These are phyloP conservation scores for Petunia hybrid DNA, from an alignment of 305 asterid species.

Conservation along the genomic window DNA sequence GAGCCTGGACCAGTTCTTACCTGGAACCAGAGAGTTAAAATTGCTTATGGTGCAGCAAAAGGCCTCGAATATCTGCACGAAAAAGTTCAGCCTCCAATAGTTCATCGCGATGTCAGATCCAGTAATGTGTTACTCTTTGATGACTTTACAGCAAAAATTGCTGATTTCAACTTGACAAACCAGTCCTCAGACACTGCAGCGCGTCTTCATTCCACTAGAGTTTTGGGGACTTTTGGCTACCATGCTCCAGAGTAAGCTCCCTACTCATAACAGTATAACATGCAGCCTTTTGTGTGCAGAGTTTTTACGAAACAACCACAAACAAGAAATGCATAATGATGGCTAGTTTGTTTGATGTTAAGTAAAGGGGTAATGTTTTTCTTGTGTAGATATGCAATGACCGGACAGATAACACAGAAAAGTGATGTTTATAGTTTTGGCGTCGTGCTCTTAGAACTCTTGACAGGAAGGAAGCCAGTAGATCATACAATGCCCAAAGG, in stretches of 20 bases:
- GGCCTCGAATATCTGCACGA: slow-evolving; percentile 79
- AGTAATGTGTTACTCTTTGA: slow-evolving; percentile 85
- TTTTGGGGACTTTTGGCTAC: slow-evolving; percentile 87
- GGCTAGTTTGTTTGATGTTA: neutral
- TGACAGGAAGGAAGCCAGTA: slow-evolving; percentile 89
- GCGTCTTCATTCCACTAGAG: slow-evolving; percentile 82
- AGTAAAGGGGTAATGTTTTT: neutral
- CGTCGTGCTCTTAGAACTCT: slow-evolving; percentile 76
- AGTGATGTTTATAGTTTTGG: slow-evolving; percentile 93
- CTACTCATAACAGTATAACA: slow-evolving; percentile 17
- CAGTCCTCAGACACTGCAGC: slow-evolving; percentile 89
- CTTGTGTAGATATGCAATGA: slow-evolving; percentile 77
- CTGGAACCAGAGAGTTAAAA: slow-evolving; percentile 55
- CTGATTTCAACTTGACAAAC: slow-evolving; percentile 84
- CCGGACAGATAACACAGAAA: slow-evolving; percentile 88
- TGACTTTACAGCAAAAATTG: slow-evolving; percentile 76
- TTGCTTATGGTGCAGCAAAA: slow-evolving; percentile 54
- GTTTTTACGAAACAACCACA: neutral
- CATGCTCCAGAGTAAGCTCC: slow-evolving; percentile 85
- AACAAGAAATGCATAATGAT: neutral
- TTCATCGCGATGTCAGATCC: slow-evolving; percentile 87
- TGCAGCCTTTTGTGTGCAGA: slow-evolving; percentile 5
- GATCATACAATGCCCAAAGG: slow-evolving; percentile 98
- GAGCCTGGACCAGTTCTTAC: slow-evolving; percentile 75
- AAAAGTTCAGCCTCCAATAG: slow-evolving; percentile 69